Base-by-base conservation (phyloP, 495 filamentous ascomycete genomes). In the Aspergillus affinis region DNA sequence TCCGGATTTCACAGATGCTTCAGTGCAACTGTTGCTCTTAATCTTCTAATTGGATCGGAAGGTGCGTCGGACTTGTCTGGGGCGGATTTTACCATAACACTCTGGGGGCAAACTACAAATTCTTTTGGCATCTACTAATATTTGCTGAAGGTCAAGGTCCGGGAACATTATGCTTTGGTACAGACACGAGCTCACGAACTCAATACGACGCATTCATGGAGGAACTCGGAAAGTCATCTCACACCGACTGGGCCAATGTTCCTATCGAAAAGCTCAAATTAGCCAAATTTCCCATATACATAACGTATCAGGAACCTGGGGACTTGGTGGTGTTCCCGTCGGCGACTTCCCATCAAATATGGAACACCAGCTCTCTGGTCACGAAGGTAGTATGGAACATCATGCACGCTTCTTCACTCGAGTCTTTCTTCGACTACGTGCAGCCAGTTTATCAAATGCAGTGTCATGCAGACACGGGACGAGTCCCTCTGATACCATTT, bases 1-100 rank as follows among this genome's bases (percentile, higher is more conserved):
- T 68, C 65, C 30, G 62, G 65, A 6, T 68, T 68, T 29, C 62
- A 68, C 44, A 61, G 65, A 57, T 68, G 65, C 48, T 68, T 68
- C 17, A 68, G 65, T 20, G 65, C 57, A 52, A 65, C 65, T 7
- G 62, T 64, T 29, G 65, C 65, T 2, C 57, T 68, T 18, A 68
- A 65, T 51, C 60, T 68, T 15, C 18, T 68, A 18, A 50, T 68
- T 5, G 59, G 62, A 52, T 64, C 62, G 15, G 59, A 68, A 51
- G 62, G 65, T 68, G 41, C 26, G 52, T 41, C n/a, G 19, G 47
- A 51, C 19, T 50, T 5, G 1, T 19, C 20, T 26, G 20, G 15
- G 12, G 4, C 19, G 5, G 5, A 5, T 50, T 50, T 50, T 50
- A 32, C 9, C 9, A n/a, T 26, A n/a, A 9, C 36, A 41, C 4